These are phyloP conservation scores for Claviceps citrina DNA, from an alignment of 2,329 filamentous ascomycete genomes.

Conservation along the genomic window DNA sequence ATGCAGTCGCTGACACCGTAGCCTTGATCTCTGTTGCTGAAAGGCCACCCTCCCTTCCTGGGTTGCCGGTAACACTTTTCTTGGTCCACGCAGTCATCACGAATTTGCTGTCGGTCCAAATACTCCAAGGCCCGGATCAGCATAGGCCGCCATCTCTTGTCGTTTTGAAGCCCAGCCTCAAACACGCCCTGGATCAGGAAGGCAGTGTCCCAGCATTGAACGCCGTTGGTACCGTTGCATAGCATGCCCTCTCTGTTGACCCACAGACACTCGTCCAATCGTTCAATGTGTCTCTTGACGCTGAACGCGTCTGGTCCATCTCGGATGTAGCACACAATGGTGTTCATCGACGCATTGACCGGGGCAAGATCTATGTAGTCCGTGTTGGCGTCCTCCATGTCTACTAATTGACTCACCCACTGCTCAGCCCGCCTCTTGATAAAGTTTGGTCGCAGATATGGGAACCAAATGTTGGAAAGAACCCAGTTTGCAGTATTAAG, in stretches of 20 bases:
- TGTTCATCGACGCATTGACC: slow-evolving; percentile 81
- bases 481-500: slow-evolving; percentile 67
- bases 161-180: slow-evolving; percentile 61
- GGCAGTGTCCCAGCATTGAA: slow-evolving; percentile 91
- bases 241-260: slow-evolving; percentile 86
- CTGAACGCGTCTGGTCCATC: slow-evolving; percentile 63
- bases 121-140: slow-evolving; percentile 69
- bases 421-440: slow-evolving; percentile 60
- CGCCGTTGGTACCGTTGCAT: slow-evolving; percentile 92
- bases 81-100: slow-evolving; percentile 64
- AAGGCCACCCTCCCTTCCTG: slow-evolving; percentile 88
- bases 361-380: slow-evolving; percentile 75
- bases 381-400: slow-evolving; percentile 88
- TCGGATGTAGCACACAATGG: slow-evolving; percentile 68
- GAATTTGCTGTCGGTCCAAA: slow-evolving; percentile 80
- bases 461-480: slow-evolving; percentile 65
- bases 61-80: slow-evolving; percentile 75
- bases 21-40: slow-evolving; percentile 82
- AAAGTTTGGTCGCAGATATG: slow-evolving; percentile 52
- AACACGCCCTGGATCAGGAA: slow-evolving; percentile 75
- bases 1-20: slow-evolving; percentile 95
- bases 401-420: slow-evolving; percentile 68
- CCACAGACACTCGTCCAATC: slow-evolving; percentile 78
- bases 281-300: slow-evolving; percentile 63
- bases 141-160: slow-evolving; percentile 69